A percentile compares a stretch with the other conserved stretches of the same genome.
phyloP scores from a whole-genome alignment of 1,284 basidiomycete genomes.

The Rhodotorula sp. region DNA sequence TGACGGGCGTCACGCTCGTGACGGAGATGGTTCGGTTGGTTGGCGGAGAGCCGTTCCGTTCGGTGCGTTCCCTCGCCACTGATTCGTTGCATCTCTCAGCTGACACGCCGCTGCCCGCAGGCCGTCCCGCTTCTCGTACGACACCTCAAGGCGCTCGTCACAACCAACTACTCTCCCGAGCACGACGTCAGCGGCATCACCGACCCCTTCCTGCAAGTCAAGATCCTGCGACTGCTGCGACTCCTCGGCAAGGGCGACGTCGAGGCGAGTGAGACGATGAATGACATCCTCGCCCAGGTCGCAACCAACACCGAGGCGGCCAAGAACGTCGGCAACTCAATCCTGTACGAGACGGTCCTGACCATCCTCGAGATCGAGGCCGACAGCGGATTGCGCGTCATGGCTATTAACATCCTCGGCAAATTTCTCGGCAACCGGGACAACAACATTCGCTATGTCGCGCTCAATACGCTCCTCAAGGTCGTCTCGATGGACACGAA shows the following conservation, averaged over 20 bases:
- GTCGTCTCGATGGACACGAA: conserved; percentile 98
- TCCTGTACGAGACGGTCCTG: conserved; percentile 95
- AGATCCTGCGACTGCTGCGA: conserved; percentile 89
- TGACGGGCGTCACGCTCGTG: conserved; percentile 90
- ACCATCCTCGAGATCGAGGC: conserved; percentile 98
- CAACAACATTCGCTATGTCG: conserved; percentile 99
- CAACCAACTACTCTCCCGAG: conserved; percentile 96
- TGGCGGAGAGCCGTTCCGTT: conserved; percentile 81
- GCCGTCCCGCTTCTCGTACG: conserved; percentile 91
- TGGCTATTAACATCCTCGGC: conserved; percentile 99
- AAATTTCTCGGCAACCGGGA: conserved; percentile 98
- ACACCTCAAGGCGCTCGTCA: conserved; percentile 91
- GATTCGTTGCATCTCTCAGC: background rate
- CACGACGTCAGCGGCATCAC: conserved; percentile 99
- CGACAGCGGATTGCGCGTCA: conserved; percentile 89
- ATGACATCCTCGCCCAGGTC: conserved; percentile 95
- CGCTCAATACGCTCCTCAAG: conserved; percentile 97
- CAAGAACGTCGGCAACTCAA: conserved; percentile 98
- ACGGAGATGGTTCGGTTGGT: conserved; percentile 79
- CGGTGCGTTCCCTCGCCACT: conserved; percentile 56
- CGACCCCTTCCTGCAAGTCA: conserved; percentile 89
- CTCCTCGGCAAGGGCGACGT: conserved; percentile 81
- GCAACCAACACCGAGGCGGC: conserved; percentile 97
- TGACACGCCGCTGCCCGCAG: conserved; percentile 52
- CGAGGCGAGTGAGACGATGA: conserved; percentile 92